Evolutionary conservation across 2,329 filamentous ascomycete genomes (phyloP).

Genomic region (Sordariomycetes sp.): DNA sequence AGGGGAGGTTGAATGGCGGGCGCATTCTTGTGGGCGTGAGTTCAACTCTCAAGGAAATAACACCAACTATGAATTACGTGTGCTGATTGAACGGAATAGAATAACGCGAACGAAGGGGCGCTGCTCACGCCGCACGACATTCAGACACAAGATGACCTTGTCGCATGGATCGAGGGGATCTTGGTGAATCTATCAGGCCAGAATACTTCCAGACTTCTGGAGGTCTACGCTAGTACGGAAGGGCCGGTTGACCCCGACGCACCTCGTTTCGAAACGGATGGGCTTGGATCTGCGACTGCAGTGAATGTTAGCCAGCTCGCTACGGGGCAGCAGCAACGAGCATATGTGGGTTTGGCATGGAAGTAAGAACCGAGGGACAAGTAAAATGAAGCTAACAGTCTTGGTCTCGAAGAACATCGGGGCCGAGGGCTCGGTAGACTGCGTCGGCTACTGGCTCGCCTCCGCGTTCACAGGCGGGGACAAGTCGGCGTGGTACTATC

Average conservation of each 20-base stretch:
- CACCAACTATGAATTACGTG: too few relatives aligned
- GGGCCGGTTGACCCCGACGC: conserved; percentile 11
- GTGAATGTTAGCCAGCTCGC: conserved; percentile 36
- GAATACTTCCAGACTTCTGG: conserved; percentile 20
- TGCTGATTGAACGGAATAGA: too few relatives aligned
- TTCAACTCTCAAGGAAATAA: too few relatives aligned
- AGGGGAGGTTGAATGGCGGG: too few relatives aligned
- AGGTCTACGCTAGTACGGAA: conserved; percentile 15
- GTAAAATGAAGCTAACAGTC: too few relatives aligned
- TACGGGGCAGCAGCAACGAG: conserved; percentile 43
- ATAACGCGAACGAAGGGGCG: too few relatives aligned
- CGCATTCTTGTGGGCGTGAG: too few relatives aligned
- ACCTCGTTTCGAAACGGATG: conserved; percentile 24
- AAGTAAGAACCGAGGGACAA: too few relatives aligned
- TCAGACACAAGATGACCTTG: too few relatives aligned
- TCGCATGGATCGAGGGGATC: conserved; percentile 4
- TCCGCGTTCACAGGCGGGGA: conserved; percentile 26
- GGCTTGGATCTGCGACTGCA: conserved; percentile 28
- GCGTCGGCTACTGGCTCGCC: conserved; percentile 44
- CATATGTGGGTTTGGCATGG: conserved; percentile 19
- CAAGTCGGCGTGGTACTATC: conserved; percentile 32
- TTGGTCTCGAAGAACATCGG: too few relatives aligned
- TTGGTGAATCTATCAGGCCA: conserved; percentile 20
- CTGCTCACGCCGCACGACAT: too few relatives aligned
- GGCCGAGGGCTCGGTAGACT: conserved; percentile 28